A percentile compares a stretch with the other conserved stretches of the same genome.
Conservation (phyloP, 2,329 filamentous ascomycete genomes). For the Neurospora crassa region DNA sequence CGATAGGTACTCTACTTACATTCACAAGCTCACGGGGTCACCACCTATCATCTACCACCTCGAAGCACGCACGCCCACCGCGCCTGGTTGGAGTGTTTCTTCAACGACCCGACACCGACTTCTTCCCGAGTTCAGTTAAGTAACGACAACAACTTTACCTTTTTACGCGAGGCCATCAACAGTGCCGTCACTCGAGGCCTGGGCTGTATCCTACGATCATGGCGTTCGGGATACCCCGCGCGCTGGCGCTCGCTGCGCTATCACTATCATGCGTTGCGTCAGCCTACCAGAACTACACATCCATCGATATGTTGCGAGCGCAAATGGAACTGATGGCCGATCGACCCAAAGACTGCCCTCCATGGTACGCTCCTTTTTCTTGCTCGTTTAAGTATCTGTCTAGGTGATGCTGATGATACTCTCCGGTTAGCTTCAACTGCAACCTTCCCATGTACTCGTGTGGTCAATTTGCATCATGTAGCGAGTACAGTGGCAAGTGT, state of each 20-base stretch:
- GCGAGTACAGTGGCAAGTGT: conserved; percentile 85
- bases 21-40: neutral
- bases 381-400: conserved; percentile 33
- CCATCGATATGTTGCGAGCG: conserved; percentile 50
- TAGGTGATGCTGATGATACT: conserved; percentile 9
- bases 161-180: neutral
- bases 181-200: neutral
- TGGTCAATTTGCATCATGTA: conserved; percentile 82
- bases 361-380: conserved; percentile 51
- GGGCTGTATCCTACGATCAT: conserved; percentile 23
- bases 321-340: conserved; percentile 64
- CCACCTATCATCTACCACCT: neutral
- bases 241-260: conserved; percentile 29
- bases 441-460: conserved; percentile 87
- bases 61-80: neutral
- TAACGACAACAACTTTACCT: neutral
- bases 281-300: conserved; percentile 46
- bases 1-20: neutral
- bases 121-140: neutral
- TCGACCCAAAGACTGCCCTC: conserved; percentile 67
- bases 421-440: conserved; percentile 76
- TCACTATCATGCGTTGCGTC: conserved; percentile 28
- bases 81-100: neutral
- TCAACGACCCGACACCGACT: neutral
- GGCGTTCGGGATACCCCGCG: conserved; percentile 28